A percentile compares a stretch with the other conserved stretches of the same genome.
phyloP scores from a whole-genome alignment of 257 asterid genomes.

The Datura wrightii region DNA sequence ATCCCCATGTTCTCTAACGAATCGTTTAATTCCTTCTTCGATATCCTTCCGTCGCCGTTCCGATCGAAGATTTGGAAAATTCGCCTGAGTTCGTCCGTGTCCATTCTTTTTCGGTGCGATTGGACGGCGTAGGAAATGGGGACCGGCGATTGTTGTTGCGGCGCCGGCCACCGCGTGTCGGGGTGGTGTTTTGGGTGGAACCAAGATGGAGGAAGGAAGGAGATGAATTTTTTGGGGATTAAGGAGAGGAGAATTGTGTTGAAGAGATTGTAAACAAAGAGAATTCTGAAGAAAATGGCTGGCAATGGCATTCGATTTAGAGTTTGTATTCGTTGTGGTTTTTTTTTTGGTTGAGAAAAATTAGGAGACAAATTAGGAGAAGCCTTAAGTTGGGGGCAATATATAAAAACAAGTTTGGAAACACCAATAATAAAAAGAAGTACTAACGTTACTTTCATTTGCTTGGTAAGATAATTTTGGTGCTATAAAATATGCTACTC shows the following conservation, averaged over 20 bases:
- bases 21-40: slow-evolving; percentile 55
- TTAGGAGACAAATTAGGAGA: slow-evolving; percentile 35
- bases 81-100: slow-evolving; percentile 50
- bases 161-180: slow-evolving; percentile 20
- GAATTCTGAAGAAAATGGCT: slow-evolving; percentile 44
- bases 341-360: slow-evolving; percentile 15
- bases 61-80: slow-evolving; percentile 63
- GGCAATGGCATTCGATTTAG: slow-evolving; percentile 42
- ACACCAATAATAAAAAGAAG: no score
- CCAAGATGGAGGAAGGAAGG: slow-evolving; percentile 55
- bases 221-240: slow-evolving; percentile 55
- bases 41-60: slow-evolving; percentile 68
- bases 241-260: slow-evolving; percentile 45
- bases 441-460: no score
- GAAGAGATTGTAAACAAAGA: slow-evolving; percentile 50
- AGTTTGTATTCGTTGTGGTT: not conserved
- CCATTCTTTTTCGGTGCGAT: slow-evolving; percentile 45
- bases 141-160: slow-evolving; percentile 21
- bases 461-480: no score
- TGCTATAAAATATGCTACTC: no score
- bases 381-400: not conserved
- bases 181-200: slow-evolving; percentile 36
- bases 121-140: not conserved
- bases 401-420: no score
- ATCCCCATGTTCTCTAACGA: slow-evolving; percentile 71